Percentiles rank a stretch among this genome's conserved stretches.
phyloP scores from a whole-genome alignment of 306 rosid genomes.

The Acacia melanoxylon region DNA sequence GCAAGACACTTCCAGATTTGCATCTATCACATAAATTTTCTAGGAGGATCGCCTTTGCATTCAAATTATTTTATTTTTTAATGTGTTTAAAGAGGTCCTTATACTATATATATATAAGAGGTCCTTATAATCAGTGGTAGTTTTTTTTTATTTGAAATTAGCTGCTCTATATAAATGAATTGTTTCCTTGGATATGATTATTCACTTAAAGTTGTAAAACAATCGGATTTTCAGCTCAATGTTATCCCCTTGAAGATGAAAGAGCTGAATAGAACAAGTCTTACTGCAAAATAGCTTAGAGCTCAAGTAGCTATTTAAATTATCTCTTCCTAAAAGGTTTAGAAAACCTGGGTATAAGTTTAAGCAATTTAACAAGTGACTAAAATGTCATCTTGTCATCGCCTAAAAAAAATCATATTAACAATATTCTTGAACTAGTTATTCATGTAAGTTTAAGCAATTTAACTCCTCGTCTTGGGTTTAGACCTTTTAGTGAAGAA shows the following conservation, averaged over 20 bases:
- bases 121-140: too few species aligned
- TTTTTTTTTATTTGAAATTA: background rate
- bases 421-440: background rate
- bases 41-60: background rate
- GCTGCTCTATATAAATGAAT: background rate
- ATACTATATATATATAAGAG: background rate
- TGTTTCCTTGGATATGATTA: slow-evolving; percentile 1
- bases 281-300: background rate
- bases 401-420: background rate
- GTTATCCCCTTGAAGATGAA: background rate
- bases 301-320: background rate
- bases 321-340: background rate
- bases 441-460: background rate
- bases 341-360: slow-evolving; percentile 18
- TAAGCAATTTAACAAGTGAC: background rate
- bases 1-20: background rate
- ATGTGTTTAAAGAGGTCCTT: background rate
- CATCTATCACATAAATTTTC: background rate
- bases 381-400: background rate
- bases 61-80: background rate
- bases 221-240: background rate
- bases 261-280: background rate
- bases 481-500: background rate
- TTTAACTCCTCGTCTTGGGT: too few species aligned
- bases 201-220: background rate